A percentile compares a stretch with the other conserved stretches of the same genome.
These are phyloP conservation scores for Aspergillus mulundensis DNA, from an alignment of 495 filamentous ascomycete genomes.

Conservation along the genomic window DNA sequence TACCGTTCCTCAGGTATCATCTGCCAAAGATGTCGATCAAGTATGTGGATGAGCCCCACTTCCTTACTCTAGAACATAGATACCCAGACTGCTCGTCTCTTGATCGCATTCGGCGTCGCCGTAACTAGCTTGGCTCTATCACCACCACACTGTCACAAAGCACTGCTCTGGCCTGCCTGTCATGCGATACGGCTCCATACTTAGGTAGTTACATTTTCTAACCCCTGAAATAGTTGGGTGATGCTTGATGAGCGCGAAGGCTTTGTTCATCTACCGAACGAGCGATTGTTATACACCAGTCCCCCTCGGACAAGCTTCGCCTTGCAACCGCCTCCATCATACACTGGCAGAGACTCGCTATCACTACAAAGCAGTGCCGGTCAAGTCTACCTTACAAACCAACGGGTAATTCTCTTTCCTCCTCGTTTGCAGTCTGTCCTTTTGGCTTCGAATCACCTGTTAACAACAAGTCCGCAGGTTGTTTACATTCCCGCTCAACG, in stretches of 20 bases:
- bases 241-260: constrained; percentile 63
- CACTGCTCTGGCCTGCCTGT: not conserved
- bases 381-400: constrained; percentile 79
- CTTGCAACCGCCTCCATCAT: constrained; percentile 56
- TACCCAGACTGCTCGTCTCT: not conserved
- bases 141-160: not conserved
- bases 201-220: constrained; percentile 12
- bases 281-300: constrained; percentile 65
- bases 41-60: constrained; percentile 42
- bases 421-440: not conserved
- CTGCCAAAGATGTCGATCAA: constrained; percentile 60
- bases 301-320: constrained; percentile 65
- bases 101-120: not conserved
- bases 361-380: constrained; percentile 58
- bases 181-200: not conserved
- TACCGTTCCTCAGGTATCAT: not conserved
- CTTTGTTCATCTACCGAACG: constrained; percentile 68
- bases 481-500: constrained; percentile 78
- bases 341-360: constrained; percentile 52
- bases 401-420: constrained; percentile 57
- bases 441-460: not conserved
- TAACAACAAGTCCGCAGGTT: constrained; percentile 49
- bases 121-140: not conserved
- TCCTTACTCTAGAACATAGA: not conserved
- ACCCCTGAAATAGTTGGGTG: constrained; percentile 58